Conservation (phyloP, 495 filamentous ascomycete species). For the Penicillium desertorum region DNA sequence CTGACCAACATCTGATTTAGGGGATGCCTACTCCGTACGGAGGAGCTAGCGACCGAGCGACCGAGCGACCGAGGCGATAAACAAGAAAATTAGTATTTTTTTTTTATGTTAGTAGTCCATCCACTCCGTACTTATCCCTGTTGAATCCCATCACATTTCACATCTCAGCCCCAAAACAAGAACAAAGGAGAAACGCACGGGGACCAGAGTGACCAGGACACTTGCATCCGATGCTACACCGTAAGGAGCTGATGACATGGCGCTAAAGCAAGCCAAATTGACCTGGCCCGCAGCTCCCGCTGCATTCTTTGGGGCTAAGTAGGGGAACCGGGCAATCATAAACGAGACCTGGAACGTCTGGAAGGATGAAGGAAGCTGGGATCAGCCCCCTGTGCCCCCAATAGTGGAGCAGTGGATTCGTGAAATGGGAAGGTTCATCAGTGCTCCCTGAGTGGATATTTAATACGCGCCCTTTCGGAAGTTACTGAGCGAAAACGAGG, state of each 20-base stretch:
- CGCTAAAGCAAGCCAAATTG: conserved; percentile 32
- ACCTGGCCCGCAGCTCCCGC: conserved; percentile 27
- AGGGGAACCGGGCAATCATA: conserved; percentile 21
- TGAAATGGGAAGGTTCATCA: conserved; percentile 14
- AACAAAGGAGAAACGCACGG: conserved; percentile 12
- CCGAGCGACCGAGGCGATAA: not conserved
- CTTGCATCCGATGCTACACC: conserved; percentile 27
- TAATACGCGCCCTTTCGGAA: conserved; percentile 14
- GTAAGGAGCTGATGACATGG: conserved; percentile 32
- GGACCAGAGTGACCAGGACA: conserved; percentile 14
- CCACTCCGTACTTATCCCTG: not conserved
- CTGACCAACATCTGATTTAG: not conserved
- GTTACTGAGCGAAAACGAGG: conserved; percentile 20
- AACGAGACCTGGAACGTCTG: conserved; percentile 26
- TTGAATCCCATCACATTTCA: conserved; percentile 6
- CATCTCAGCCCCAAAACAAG: conserved; percentile 3
- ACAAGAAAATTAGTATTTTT: not conserved
- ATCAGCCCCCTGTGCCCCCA: conserved; percentile 13
- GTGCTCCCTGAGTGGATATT: conserved; percentile 6
- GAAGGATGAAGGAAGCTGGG: conserved; percentile 30
- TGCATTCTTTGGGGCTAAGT: conserved; percentile 22
- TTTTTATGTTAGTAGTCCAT: not conserved
- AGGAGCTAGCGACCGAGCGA: not conserved
- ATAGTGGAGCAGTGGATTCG: conserved; percentile 9
- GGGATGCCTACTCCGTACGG: not conserved